These are phyloP conservation scores for Podospora pseudocomata DNA, from an alignment of 495 filamentous ascomycete species.

Conservation along the genomic window DNA sequence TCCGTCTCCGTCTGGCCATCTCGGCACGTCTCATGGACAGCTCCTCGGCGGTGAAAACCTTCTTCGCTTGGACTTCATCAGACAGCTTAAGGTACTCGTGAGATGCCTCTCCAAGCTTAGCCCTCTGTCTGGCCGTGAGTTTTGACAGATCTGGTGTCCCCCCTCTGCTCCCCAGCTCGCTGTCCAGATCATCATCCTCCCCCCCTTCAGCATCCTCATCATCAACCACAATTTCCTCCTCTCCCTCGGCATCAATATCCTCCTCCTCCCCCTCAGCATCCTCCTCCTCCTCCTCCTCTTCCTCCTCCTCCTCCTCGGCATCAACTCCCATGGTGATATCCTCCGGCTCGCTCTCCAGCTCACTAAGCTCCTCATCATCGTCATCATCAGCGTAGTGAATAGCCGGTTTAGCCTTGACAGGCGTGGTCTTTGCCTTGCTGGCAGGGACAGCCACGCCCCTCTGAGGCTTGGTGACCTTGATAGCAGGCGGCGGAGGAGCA, in stretches of 20 bases:
- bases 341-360: slow-evolving; percentile 46
- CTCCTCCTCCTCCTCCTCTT: slow-evolving; percentile 32
- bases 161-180: slow-evolving; percentile 55
- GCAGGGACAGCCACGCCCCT: slow-evolving; percentile 22
- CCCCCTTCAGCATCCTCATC: slow-evolving; percentile 55
- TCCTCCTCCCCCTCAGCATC: slow-evolving; percentile 52
- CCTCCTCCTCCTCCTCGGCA: slow-evolving; percentile 14
- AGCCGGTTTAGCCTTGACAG: slow-evolving; percentile 18
- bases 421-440: slow-evolving; percentile 18
- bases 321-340: slow-evolving; percentile 52
- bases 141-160: slow-evolving; percentile 76
- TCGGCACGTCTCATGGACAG: slow-evolving; percentile 91
- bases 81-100: slow-evolving; percentile 69
- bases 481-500: slow-evolving; percentile 36
- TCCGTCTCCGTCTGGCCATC: slow-evolving; percentile 92
- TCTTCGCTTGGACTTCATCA: slow-evolving; percentile 89
- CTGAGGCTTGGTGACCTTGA: slow-evolving; percentile 42
- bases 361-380: slow-evolving; percentile 46
- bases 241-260: slow-evolving; percentile 39
- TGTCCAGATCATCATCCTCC: slow-evolving; percentile 65
- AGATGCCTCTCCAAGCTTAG: slow-evolving; percentile 61
- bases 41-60: slow-evolving; percentile 88
- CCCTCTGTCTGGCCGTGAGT: slow-evolving; percentile 83
- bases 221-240: slow-evolving; percentile 50
- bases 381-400: slow-evolving; percentile 40